Conservation (phyloP, 805 yeast species). For the Diddensiella transvaalensis region DNA sequence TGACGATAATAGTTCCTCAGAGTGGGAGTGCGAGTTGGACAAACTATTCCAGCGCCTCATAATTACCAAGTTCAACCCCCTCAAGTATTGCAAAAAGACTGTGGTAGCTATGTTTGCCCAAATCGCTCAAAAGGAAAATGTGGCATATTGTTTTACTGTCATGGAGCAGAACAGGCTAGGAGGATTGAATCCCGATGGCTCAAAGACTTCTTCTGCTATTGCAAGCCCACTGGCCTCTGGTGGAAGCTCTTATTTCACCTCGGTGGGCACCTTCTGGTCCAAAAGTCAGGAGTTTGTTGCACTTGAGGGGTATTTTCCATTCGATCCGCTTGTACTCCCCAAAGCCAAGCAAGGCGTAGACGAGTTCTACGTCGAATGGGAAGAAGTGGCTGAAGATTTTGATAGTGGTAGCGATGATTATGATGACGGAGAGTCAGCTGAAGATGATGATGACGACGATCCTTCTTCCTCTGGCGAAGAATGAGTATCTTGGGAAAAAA, state of each 20-base stretch:
- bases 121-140: slow-evolving; percentile 82
- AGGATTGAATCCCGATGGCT: slow-evolving; percentile 28
- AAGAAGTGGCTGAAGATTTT: slow-evolving; percentile 58
- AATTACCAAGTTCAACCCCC: slow-evolving; percentile 85
- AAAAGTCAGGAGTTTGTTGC: slow-evolving; percentile 81
- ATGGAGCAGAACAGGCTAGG: slow-evolving; percentile 84
- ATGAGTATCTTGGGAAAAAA: neutral
- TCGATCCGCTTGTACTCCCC: slow-evolving; percentile 82
- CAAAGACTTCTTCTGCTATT: slow-evolving; percentile 2
- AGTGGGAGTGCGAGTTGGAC: slow-evolving; percentile 80
- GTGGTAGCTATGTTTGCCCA: slow-evolving; percentile 93
- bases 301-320: slow-evolving; percentile 93
- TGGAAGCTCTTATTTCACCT: slow-evolving; percentile 39
- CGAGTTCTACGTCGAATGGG: slow-evolving; percentile 75
- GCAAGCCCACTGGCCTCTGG: slow-evolving; percentile 11
- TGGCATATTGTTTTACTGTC: slow-evolving; percentile 89
- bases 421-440: slow-evolving; percentile 33
- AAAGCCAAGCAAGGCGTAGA: slow-evolving; percentile 52
- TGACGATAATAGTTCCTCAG: slow-evolving; percentile 24
- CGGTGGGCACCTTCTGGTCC: slow-evolving; percentile 27
- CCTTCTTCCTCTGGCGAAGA: slow-evolving; percentile 4
- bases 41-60: slow-evolving; percentile 83
- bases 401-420: slow-evolving; percentile 45
- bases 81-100: slow-evolving; percentile 88
- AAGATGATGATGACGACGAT: slow-evolving; percentile 23